These are phyloP conservation scores for Neofusicoccum cordaticola DNA, from an alignment of 2,329 filamentous ascomycete genomes.

Conservation along the genomic window DNA sequence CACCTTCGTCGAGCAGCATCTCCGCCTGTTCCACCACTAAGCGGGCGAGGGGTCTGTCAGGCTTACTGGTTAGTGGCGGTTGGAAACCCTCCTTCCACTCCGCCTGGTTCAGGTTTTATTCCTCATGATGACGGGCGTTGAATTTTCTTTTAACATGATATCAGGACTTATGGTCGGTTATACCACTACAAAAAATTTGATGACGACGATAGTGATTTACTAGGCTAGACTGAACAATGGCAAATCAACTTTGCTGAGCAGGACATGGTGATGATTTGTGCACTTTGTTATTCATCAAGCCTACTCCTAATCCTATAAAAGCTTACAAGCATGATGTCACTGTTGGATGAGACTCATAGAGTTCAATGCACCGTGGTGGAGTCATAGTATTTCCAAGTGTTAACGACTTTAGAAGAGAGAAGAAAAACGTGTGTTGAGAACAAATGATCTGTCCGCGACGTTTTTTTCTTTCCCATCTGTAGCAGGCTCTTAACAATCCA, in stretches of 20 bases:
- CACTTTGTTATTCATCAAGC: too few relatives aligned
- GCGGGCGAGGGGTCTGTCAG: neutral
- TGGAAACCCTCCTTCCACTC: too few relatives aligned
- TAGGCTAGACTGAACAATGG: conserved; percentile 1
- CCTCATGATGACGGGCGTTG: conserved; percentile 3
- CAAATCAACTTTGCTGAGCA: conserved; percentile 14
- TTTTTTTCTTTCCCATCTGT: too few relatives aligned
- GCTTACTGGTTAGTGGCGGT: neutral
- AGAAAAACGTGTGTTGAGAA: too few relatives aligned
- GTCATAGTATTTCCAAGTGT: too few relatives aligned
- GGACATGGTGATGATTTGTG: neutral
- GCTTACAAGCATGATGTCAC: too few relatives aligned
- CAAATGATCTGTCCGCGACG: too few relatives aligned
- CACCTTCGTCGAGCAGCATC: conserved; percentile 92
- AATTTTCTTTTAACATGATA: conserved; percentile 1
- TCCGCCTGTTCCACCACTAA: conserved; percentile 92
- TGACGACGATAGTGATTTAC: neutral
- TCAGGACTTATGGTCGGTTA: neutral
- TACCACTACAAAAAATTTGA: conserved; percentile 11
- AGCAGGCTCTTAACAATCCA: too few relatives aligned
- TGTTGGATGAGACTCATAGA: too few relatives aligned
- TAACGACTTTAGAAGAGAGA: too few relatives aligned
- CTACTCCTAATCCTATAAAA: too few relatives aligned
- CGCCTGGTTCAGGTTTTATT: neutral
- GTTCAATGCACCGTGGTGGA: too few relatives aligned